Conservation (phyloP, 192 early-diverging fungal genomes). For the Rhizophlyctis rosea region DNA sequence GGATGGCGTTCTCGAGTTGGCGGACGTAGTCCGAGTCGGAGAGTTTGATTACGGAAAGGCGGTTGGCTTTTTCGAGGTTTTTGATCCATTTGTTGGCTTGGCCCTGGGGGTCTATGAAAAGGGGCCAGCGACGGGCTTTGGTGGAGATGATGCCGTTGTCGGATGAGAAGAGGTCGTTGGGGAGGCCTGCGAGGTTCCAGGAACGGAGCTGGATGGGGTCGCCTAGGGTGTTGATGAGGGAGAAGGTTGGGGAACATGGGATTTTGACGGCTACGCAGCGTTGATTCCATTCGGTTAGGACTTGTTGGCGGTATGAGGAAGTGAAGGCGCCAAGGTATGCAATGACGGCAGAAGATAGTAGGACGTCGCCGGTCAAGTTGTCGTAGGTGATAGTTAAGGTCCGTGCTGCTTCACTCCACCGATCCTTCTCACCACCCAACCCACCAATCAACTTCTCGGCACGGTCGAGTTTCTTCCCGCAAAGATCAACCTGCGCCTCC, state of each 20-base stretch:
- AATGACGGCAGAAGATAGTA: slow-evolving; percentile 55
- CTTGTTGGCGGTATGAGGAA: slow-evolving; percentile 46
- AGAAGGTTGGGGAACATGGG: slow-evolving; percentile 50
- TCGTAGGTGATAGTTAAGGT: slow-evolving; percentile 39
- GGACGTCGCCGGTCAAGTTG: slow-evolving; percentile 57
- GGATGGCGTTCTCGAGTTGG: slow-evolving; percentile 57
- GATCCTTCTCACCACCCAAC: slow-evolving; percentile 57
- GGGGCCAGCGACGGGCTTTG: slow-evolving; percentile 55
- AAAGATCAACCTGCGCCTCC: slow-evolving; percentile 54
- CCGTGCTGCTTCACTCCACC: slow-evolving; percentile 55
- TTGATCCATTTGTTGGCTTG: slow-evolving; percentile 69
- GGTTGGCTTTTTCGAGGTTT: slow-evolving; percentile 59
- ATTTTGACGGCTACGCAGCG: slow-evolving; percentile 39
- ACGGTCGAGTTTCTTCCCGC: slow-evolving; percentile 50
- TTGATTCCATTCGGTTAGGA: slow-evolving; percentile 48
- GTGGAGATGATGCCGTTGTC: slow-evolving; percentile 61
- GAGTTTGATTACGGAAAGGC: slow-evolving; percentile 55
- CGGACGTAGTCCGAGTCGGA: slow-evolving; percentile 59
- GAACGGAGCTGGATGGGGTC: slow-evolving; percentile 58
- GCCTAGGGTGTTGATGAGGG: slow-evolving; percentile 48
- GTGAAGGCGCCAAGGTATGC: slow-evolving; percentile 63
- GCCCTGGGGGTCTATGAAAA: slow-evolving; percentile 62
- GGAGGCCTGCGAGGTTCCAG: slow-evolving; percentile 58
- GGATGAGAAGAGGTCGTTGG: slow-evolving; percentile 56
- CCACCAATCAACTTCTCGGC: slow-evolving; percentile 60